Base-by-base conservation (phyloP, 2,329 filamentous ascomycete species). In the Calycina herbarum region DNA sequence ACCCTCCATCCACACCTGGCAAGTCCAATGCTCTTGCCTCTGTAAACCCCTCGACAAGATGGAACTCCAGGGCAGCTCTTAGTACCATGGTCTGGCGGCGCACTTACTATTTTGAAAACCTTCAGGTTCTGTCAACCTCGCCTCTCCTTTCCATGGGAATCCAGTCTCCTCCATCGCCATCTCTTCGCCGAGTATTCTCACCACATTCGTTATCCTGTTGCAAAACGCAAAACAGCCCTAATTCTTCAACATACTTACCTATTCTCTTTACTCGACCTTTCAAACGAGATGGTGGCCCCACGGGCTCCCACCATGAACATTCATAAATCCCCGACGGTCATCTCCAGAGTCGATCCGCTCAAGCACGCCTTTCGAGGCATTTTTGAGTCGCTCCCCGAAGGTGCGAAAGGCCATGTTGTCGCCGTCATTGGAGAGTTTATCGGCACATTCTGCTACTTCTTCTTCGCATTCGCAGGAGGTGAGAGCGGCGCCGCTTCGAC, bases 351-450 rank as follows among this genome's bases (percentile, higher is more conserved):
- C 31, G 57, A 64, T 24, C 62, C 62, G 8, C 57, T 64, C 15
- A 64, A 64, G 29, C 57, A 64, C n/a, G 57, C 45, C 10, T 64
- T 64, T 45, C 3, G 57, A 56, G 24, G 24, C n/a, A 42, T 60
- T 57, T 64, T 64, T 57, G 57, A 27, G 3, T 7, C 57, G 4
- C 62, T 64, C 20, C 57, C 57, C 24, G 62, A 64, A 38, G 62
- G 62, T 31, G 66, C 68, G 61, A 78, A 80, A 27, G 80, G 80
- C 61, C 81, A 83, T 69, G 67, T 81, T 57, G 77, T 84, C 54
- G 82, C 80, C 35, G 76, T 78, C 15, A 61, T 81, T 10, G 81
- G 81, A 24, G 83, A 86, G 72, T 82, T 84, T 29, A 76, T 82
- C 13, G 83, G 83, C 35, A 86, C 83, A 0, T 80, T 82, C 48